Percentiles rank a stretch among this genome's conserved stretches.
These are phyloP conservation scores for Chloropicon primus DNA, from an alignment of 139 green algal species.

Conservation along the genomic window DNA sequence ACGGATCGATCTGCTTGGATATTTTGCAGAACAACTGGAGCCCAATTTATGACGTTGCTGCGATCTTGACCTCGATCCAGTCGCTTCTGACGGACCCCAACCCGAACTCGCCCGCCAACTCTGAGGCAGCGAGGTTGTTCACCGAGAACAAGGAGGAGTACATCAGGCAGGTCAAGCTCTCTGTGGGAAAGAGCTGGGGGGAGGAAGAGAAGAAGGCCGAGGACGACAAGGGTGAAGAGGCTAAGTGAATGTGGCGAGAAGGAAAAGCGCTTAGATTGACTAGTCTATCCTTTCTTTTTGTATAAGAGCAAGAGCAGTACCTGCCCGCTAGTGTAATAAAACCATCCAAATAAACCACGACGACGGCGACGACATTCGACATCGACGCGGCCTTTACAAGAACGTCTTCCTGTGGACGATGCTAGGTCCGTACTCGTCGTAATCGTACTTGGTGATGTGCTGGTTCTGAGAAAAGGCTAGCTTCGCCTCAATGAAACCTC, in stretches of 20 bases:
- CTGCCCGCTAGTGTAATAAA: background rate
- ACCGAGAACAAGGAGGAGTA: constrained; percentile 47
- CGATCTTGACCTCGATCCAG: constrained; percentile 95
- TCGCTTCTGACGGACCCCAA: constrained; percentile 93
- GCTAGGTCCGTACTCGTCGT: constrained; percentile 62
- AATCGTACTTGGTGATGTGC: constrained; percentile 66
- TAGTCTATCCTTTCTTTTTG: too few species aligned
- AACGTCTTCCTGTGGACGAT: constrained; percentile 55
- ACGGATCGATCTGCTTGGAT: constrained; percentile 94
- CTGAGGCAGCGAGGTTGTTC: constrained; percentile 84
- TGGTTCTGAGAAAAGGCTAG: constrained; percentile 53
- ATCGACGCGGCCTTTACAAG: background rate
- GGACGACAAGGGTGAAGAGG: background rate
- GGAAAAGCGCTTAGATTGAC: too few species aligned
- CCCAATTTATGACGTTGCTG: constrained; percentile 96
- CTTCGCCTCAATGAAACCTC: background rate
- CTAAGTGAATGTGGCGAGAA: background rate
- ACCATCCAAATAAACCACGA: too few species aligned
- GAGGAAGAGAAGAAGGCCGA: background rate
- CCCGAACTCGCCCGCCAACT: constrained; percentile 93
- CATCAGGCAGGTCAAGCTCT: background rate
- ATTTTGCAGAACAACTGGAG: constrained; percentile 98
- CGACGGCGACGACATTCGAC: too few species aligned
- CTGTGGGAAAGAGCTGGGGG: background rate
- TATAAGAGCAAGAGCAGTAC: too few species aligned